phyloP scores from a whole-genome alignment of 1,284 basidiomycete species.

The Pseudozyma thailandica region DNA sequence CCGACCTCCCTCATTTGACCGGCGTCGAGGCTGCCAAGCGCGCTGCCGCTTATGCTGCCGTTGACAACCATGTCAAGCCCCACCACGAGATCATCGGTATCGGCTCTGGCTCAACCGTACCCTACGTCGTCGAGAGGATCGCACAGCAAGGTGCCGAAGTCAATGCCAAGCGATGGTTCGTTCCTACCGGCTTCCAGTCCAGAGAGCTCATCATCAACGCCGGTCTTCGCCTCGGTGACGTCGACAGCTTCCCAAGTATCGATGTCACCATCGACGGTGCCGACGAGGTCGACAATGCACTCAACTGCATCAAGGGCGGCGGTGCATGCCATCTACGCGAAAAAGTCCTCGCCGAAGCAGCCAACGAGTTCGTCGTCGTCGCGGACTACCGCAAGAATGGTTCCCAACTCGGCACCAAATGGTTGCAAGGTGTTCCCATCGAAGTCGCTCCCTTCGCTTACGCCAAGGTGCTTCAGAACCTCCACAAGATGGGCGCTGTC shows the following conservation, averaged over 20 bases:
- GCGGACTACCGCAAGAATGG: conserved; percentile 90
- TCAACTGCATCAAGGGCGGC: conserved; percentile 98
- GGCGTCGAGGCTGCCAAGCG: conserved; percentile 76
- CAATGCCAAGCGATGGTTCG: conserved; percentile 74
- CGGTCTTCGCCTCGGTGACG: conserved; percentile 83
- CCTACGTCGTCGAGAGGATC: conserved; percentile 96
- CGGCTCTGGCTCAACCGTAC: conserved; percentile 83
- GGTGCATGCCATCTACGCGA: conserved; percentile 96
- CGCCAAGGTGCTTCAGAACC: conserved; percentile 73
- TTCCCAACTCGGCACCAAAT: conserved; percentile 82
- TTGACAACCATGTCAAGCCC: conserved; percentile 85
- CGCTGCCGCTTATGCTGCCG: conserved; percentile 91
- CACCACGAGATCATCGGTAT: conserved; percentile 79
- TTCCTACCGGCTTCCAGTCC: conserved; percentile 83
- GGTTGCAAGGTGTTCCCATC: conserved; percentile 87
- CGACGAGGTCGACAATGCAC: conserved; percentile 87
- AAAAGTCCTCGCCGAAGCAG: conserved; percentile 93
- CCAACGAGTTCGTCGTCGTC: conserved; percentile 87
- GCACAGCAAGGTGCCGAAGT: conserved; percentile 81
- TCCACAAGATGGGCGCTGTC: conserved; percentile 59
- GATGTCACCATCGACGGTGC: conserved; percentile 98
- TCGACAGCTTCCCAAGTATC: conserved; percentile 77
- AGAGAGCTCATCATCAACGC: conserved; percentile 90
- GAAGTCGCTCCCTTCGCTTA: conserved; percentile 98
- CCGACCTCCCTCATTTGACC: conserved; percentile 17